Evolutionary conservation across 495 filamentous ascomycete species (phyloP).

Genomic region (Amphirosellinia nigrospora): DNA sequence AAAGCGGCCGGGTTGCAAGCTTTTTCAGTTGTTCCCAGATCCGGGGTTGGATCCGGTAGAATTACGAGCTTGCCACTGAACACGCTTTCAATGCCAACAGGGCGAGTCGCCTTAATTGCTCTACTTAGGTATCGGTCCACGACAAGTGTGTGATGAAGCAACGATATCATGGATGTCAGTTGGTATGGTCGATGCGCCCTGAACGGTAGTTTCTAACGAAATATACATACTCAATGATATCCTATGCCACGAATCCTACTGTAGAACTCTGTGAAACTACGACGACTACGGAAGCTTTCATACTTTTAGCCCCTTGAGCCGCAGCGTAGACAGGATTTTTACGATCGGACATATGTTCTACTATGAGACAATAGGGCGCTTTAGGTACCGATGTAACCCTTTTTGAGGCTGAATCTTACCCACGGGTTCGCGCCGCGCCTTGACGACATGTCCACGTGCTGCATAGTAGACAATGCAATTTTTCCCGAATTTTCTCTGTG

Average conservation of each 20-base stretch:
- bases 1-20: not conserved
- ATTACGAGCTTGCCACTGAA: not conserved
- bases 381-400: not conserved
- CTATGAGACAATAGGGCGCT: not conserved
- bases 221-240: constrained; percentile 7
- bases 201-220: constrained; percentile 8
- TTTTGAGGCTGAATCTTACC: constrained; percentile 1
- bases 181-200: not conserved
- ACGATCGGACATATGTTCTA: not conserved
- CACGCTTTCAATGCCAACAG: not conserved
- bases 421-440: not conserved
- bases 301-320: not conserved
- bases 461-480: no score
- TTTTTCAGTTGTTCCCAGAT: not conserved
- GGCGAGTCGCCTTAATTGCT: not conserved
- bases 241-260: not conserved
- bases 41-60: not conserved
- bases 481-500: no score
- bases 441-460: no score
- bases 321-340: not conserved
- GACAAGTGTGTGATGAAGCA: not conserved
- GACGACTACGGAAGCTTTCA: not conserved
- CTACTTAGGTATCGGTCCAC: not conserved
- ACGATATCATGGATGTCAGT: not conserved
- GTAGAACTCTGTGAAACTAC: not conserved